Evolutionary conservation across 805 yeast species (phyloP).

Genomic region (Candida rishiriensis): DNA sequence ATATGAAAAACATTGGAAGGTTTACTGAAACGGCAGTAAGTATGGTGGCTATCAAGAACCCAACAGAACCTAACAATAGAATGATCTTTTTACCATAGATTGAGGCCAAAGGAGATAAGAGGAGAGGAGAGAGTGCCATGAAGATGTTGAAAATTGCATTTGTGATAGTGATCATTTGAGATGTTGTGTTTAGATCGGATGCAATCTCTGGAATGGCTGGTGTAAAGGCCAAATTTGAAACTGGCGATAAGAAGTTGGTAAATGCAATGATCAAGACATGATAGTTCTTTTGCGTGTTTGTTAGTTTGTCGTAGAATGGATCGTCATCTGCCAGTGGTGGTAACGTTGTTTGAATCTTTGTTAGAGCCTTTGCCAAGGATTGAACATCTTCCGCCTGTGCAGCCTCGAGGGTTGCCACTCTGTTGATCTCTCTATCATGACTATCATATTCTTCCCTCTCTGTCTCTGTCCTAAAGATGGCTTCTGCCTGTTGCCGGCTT

Average conservation of each 20-base stretch:
- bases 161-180: conserved; percentile 42
- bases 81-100: conserved; percentile 46
- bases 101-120: conserved; percentile 47
- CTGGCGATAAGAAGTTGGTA: conserved; percentile 42
- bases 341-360: conserved; percentile 10
- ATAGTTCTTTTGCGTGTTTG: conserved; percentile 21
- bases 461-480: too few species aligned
- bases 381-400: background rate
- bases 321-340: conserved; percentile 24
- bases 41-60: conserved; percentile 21
- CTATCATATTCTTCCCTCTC: too few species aligned
- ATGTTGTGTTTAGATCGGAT: conserved; percentile 39
- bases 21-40: conserved; percentile 42
- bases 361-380: conserved; percentile 7
- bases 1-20: conserved; percentile 50
- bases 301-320: conserved; percentile 25
- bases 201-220: conserved; percentile 54
- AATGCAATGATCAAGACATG: conserved; percentile 32
- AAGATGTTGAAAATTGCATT: conserved; percentile 46
- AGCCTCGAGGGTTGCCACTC: too few species aligned
- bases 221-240: conserved; percentile 40
- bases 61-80: conserved; percentile 37
- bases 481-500: too few species aligned
- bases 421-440: too few species aligned
- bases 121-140: conserved; percentile 51